phyloP scores from a whole-genome alignment of 169 alveolate species.

The Plasmodium reichenowi region DNA sequence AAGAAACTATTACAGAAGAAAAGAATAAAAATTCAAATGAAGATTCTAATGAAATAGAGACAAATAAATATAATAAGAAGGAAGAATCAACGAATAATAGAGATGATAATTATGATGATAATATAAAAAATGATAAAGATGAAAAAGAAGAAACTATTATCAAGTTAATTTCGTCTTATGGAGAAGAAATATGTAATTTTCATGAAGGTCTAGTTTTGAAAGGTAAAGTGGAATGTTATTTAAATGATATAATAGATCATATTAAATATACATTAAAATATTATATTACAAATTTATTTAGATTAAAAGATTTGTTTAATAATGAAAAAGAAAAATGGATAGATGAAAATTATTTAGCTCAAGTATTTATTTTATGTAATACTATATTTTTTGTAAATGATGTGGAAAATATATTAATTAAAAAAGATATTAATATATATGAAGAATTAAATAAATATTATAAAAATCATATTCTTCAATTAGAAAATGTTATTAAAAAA shows the following conservation, averaged over 20 bases:
- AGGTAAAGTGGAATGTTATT: slow-evolving; percentile 68
- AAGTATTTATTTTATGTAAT: slow-evolving; percentile 68
- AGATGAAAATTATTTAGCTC: slow-evolving; percentile 61
- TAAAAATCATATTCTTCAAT: slow-evolving; percentile 84
- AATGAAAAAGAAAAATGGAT: slow-evolving; percentile 59
- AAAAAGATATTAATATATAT: slow-evolving; percentile 75
- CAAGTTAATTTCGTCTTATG: slow-evolving; percentile 57
- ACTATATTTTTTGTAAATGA: slow-evolving; percentile 72
- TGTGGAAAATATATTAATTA: slow-evolving; percentile 76
- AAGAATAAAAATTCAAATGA: slow-evolving; percentile 88
- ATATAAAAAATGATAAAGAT: neutral
- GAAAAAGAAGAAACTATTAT: slow-evolving; percentile 33
- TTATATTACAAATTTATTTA: slow-evolving; percentile 41
- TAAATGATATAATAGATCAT: slow-evolving; percentile 60
- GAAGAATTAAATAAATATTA: slow-evolving; percentile 86
- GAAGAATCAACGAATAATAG: neutral
- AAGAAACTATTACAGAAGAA: slow-evolving; percentile 85
- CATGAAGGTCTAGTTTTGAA: slow-evolving; percentile 27
- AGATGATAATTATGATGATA: neutral
- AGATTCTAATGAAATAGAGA: slow-evolving; percentile 94
- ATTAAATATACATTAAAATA: slow-evolving; percentile 59
- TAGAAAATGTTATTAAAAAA: slow-evolving; percentile 91
- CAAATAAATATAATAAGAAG: neutral
- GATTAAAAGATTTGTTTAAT: slow-evolving; percentile 25
- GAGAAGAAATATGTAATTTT: slow-evolving; percentile 68